Base-by-base conservation (phyloP, 345 rosid genomes). In the Hibiscus tridactylites region DNA sequence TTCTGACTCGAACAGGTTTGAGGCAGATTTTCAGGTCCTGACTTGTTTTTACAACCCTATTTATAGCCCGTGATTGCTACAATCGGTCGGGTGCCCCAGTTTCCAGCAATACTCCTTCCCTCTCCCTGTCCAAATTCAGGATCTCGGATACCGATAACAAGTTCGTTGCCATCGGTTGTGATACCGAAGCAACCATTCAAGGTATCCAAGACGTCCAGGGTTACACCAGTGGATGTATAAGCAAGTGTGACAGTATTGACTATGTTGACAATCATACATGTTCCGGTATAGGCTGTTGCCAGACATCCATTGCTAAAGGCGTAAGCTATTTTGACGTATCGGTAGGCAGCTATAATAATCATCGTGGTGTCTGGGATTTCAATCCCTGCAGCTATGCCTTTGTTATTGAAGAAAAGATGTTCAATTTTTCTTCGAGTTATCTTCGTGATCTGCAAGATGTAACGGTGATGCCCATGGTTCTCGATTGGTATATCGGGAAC, bases 151-250 rank as follows among this genome's bases (percentile, higher is more conserved):
- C 28, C 0, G 65, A 58, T 15, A 77, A 77, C 52, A 28, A 6
- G 4, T 72, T 77, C 37, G 60, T 44, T 21, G 79, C 73, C 0
- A 9, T 50, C 3, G 79, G 75, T 3, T 76, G 79, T 44, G 72
- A 52, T 37, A 68, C 72, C 2, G 37, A 35, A 29, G 73, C 73
- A 37, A 5, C 26, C 21, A 15, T 37, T 24, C 65, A 39, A 59
- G 73, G 52, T 21, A 2, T 57, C 6, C 73, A 70, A 70, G 35
- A 26, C 12, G 15, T 2, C 2, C 21, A 39, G 29, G 28, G 31
- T 1, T 70, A 56, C 35, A 54, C 64, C 2, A 35, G 35, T 4
- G 73, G 73, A 31, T 31, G 35, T 31, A 31, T 37, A 56, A 56
- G 53, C 50, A 39, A 57, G 46, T 70, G 73, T 9, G 49, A 35